Evolutionary conservation across 1,284 basidiomycete genomes (phyloP), one percentile per base, ranked within the genome.

Genomic region (Flammula alnicola): DNA sequence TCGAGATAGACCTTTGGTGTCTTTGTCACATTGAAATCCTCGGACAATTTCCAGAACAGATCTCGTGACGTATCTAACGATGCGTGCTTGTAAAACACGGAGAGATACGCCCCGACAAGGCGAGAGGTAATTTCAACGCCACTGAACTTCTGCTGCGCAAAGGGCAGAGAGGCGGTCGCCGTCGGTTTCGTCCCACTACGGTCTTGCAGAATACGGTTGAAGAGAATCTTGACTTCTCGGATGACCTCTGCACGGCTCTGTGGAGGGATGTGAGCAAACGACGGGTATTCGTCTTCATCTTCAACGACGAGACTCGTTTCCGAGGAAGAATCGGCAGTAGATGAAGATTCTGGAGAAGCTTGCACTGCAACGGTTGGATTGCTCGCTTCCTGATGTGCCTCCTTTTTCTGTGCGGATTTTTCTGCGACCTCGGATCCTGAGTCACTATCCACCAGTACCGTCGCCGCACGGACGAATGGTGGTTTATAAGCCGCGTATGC

Each of bases 401-500:
- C n/a, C n/a, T n/a, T n/a, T n/a, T n/a, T n/a, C n/a, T n/a, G n/a
- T n/a, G 12, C 30, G 30, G 12, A 9, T 11, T 32, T 14, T 29
- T 12, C 30, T 7, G 5, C 16, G 16, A 6, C 5, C 8, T 26
- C n/a, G 16, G 20, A 14, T 29, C 30, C 38, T 10, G 44, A 11
- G 20, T 44, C 39, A 20, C 49, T 42, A 17, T 66, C 61, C 20
- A 66, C 58, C 17, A 80, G 52, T 22, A 70, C 68, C 11, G 77
- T 76, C 5, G 72, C 62, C 11, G 70, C 68, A 35, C 85, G 77
- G 47, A 68, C 73, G 69, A 88, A 86, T 0, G 89, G 85, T 1
- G 91, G 84, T 38, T 74, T 76, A 70, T 92, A 96, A 1, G 87
- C 72, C 0, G 93, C 86, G 70, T 98, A 98, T 1, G 92, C 80